phyloP scores from a whole-genome alignment of 2,329 filamentous ascomycete genomes.

The Ustilaginoidea virens region DNA sequence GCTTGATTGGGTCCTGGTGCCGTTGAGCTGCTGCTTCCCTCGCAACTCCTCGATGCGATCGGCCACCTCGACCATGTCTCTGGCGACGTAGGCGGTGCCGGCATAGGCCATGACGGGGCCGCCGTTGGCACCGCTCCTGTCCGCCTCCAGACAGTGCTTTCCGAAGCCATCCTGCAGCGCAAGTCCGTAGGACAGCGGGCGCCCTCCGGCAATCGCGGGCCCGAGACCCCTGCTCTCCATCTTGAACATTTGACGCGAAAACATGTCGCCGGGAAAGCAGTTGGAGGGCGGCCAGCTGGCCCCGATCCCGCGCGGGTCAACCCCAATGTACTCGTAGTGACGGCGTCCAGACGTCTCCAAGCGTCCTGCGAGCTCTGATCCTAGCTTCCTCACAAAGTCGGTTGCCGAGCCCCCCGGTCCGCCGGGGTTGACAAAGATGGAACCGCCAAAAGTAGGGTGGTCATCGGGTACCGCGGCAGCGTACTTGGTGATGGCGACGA shows the following conservation, averaged over 20 bases:
- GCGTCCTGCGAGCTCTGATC: slow-evolving; percentile 12
- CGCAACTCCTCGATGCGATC: slow-evolving; percentile 5
- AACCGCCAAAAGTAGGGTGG: slow-evolving; percentile 19
- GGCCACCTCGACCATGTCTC: slow-evolving; percentile 5
- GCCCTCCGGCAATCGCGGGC: not conserved
- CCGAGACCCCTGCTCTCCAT: not conserved
- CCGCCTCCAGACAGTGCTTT: slow-evolving; percentile 10
- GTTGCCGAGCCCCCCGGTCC: slow-evolving; percentile 23
- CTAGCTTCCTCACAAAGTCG: slow-evolving; percentile 7
- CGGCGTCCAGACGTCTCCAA: slow-evolving; percentile 11
- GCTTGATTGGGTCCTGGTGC: too few species aligned
- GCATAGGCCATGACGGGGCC: slow-evolving; percentile 12
- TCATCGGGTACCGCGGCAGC: slow-evolving; percentile 20
- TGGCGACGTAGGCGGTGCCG: slow-evolving; percentile 5
- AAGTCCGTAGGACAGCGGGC: slow-evolving; percentile 3
- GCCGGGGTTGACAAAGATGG: slow-evolving; percentile 23
- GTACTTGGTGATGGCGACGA: slow-evolving; percentile 22
- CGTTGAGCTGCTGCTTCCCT: not conserved
- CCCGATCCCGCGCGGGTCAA: slow-evolving; percentile 23
- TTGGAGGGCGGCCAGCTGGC: slow-evolving; percentile 2
- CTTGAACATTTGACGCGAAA: slow-evolving; percentile 2
- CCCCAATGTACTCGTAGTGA: slow-evolving; percentile 22
- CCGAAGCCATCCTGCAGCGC: slow-evolving; percentile 9
- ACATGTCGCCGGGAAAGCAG: slow-evolving; percentile 8
- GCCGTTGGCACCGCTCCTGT: slow-evolving; percentile 3